phyloP scores from a whole-genome alignment of 306 rosid genomes.

The Alnus glutinosa region DNA sequence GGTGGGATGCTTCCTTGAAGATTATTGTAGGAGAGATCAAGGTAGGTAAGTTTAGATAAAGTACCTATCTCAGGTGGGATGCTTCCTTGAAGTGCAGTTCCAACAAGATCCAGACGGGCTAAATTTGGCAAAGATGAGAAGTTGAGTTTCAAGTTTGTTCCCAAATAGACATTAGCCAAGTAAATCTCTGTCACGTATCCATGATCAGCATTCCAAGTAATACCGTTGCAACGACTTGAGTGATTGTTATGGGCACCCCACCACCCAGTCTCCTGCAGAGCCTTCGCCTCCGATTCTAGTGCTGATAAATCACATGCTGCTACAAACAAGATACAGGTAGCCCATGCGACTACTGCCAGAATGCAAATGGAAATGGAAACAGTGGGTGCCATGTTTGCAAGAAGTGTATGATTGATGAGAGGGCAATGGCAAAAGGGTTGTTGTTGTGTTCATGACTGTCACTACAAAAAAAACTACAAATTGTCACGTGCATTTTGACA shows the following conservation, averaged over 20 bases:
- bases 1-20: neutral
- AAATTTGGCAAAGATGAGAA: slow-evolving; percentile 1
- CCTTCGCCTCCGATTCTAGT: neutral
- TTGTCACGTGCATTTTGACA: no score
- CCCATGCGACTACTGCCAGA: no score
- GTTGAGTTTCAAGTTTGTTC: neutral
- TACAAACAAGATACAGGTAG: no score
- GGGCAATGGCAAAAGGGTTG: no score
- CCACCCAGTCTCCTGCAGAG: neutral
- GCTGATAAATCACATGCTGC: no score
- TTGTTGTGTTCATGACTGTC: no score
- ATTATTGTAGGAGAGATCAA: neutral
- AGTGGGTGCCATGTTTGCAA: no score
- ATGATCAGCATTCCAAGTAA: neutral
- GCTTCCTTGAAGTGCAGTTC: no score
- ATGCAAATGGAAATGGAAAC: no score
- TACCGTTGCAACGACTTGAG: neutral
- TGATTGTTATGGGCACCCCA: neutral
- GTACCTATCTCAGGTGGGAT: neutral
- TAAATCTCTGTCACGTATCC: neutral
- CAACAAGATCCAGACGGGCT: neutral
- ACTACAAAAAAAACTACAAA: no score
- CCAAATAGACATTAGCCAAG: neutral
- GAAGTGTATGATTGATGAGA: no score
- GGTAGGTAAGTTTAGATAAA: slow-evolving; percentile 1